phyloP scores from a whole-genome alignment of 164 flowering plant genomes.

The Hamamelis virginiana region DNA sequence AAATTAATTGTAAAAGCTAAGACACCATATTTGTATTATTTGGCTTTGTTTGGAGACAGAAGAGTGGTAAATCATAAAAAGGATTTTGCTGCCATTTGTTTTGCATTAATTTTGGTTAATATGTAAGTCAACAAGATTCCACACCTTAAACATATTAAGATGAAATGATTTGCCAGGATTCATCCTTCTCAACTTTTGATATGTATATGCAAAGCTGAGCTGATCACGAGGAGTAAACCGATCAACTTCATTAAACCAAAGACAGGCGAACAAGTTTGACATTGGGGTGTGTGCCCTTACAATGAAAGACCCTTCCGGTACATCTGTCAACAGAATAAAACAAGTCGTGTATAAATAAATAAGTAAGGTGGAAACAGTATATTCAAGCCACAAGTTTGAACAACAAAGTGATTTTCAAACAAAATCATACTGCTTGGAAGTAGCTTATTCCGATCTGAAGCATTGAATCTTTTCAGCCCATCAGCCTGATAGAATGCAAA shows the following conservation, averaged over 20 bases:
- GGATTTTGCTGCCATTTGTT: background rate
- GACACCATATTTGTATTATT: background rate
- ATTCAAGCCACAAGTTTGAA: background rate
- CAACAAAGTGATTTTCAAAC: background rate
- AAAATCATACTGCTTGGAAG: constrained; percentile 85
- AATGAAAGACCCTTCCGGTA: constrained; percentile 97
- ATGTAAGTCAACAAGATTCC: background rate
- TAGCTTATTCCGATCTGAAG: constrained; percentile 73
- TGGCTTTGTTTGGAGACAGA: background rate
- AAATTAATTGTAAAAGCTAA: background rate
- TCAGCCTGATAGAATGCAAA: constrained; percentile 86
- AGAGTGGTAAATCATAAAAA: background rate
- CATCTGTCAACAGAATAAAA: constrained; percentile 58
- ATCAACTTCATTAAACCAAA: constrained; percentile 98
- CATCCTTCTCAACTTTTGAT: constrained; percentile 73
- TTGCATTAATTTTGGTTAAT: background rate
- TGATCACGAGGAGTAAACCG: constrained; percentile 98
- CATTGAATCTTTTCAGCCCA: constrained; percentile 81
- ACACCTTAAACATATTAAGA: constrained; percentile 96
- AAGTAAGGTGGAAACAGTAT: background rate
- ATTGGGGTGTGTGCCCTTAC: constrained; percentile 98
- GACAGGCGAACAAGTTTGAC: constrained; percentile 97
- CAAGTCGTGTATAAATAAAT: background rate
- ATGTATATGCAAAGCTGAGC: constrained; percentile 91
- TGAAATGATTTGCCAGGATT: constrained; percentile 78